phyloP scores from a whole-genome alignment of 257 asterid species.

The Penstemon eatonii region DNA sequence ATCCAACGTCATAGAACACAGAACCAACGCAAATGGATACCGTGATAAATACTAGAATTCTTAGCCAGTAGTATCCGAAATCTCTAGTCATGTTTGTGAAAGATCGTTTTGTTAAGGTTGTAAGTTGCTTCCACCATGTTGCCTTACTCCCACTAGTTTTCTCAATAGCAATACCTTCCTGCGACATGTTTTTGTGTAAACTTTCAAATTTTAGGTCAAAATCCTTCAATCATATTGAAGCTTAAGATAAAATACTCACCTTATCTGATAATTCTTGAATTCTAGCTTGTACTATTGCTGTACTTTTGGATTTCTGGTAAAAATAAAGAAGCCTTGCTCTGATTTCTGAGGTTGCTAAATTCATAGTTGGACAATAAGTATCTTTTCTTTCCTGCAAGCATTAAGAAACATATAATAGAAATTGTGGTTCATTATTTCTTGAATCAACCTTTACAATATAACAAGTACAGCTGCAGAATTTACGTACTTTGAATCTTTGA shows the following conservation, averaged over 20 bases:
- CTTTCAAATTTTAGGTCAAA: background rate
- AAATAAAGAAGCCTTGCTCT: conserved; percentile 63
- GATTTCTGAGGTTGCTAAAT: conserved; percentile 58
- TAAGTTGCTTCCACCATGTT: conserved; percentile 61
- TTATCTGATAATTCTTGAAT: conserved; percentile 42
- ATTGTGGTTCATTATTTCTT: background rate
- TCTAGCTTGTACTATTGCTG: conserved; percentile 40
- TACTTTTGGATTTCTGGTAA: conserved; percentile 52
- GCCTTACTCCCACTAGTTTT: conserved; percentile 62
- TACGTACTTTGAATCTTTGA: conserved; percentile 43
- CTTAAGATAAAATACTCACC: conserved; percentile 39
- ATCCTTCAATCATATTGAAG: too few species aligned
- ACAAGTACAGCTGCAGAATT: background rate
- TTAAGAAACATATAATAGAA: background rate
- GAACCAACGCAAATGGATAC: conserved; percentile 74
- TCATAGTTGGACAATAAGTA: conserved; percentile 27
- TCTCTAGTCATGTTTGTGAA: conserved; percentile 77
- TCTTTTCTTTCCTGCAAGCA: conserved; percentile 41
- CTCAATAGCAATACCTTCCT: conserved; percentile 44
- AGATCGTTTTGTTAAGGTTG: conserved; percentile 68
- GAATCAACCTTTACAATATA: background rate
- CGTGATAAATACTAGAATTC: conserved; percentile 56
- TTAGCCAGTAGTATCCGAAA: conserved; percentile 86
- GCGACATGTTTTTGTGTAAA: conserved; percentile 21
- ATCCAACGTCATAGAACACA: conserved; percentile 68